Evolutionary conservation across 2,329 filamentous ascomycete species (phyloP), one percentile per base, ranked within the genome.

Genomic region (Davidsoniella australis): DNA sequence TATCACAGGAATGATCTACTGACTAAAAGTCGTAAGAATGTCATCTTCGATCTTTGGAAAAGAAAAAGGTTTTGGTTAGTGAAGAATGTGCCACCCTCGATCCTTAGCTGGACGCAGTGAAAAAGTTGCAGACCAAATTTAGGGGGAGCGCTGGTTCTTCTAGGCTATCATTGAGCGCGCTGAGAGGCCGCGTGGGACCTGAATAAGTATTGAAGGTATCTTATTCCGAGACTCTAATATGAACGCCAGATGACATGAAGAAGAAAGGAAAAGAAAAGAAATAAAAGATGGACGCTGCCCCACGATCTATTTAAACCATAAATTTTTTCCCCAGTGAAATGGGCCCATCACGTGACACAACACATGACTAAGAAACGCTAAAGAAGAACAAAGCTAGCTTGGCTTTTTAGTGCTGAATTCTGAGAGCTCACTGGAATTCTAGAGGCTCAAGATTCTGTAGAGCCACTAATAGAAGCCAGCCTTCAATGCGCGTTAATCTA

Each of bases 181-280:
- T 71, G 70, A 82, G 88, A 84, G 75, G 71, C 81, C 76, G 68
- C 72, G 65, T 66, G 72, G 79, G 76, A 81, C 76, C 85, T 93
- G 84, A 85, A 84, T 79, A 87, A 86, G 83, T 76, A 96, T 75
- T 85, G 85, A 88, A 63, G 63, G 66, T 49, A 44, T 78, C 83
- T 78, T 84, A 78, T 79, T 83, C 83, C 88, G 89, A 93, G 91
- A 98, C 91, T 98, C 91, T 96, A 96, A 89, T 84, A 85, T 84
- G 78, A 81, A 83, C 81, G 86, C 81, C 79, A 45, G 63, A 72
- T 76, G 78, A 85, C 80, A 85, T 85, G 89, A 71, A 67, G 70
- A 68, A 65, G 65, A 70, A 66, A 64, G 66, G 67, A 67, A 64
- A 64, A 64, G 60, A 61, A 61, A 61, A 53, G 52, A 54, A 57